Evolutionary conservation across 148 eudicot genomes (phyloP).

Genomic region (Amaranthus palmeri): DNA sequence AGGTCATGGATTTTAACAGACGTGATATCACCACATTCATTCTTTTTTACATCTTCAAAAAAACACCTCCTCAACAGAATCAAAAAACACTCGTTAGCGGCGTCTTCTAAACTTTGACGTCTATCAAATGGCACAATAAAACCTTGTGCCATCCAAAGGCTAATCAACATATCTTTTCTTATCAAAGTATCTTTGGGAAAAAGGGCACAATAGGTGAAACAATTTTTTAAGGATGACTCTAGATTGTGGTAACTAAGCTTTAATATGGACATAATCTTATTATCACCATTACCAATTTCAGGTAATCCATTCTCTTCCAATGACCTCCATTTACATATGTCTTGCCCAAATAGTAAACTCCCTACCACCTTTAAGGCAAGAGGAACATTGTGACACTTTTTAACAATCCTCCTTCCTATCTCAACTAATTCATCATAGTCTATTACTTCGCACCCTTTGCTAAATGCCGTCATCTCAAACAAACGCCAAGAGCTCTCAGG

Average conservation of each 20-base stretch:
- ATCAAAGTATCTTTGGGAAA: slow-evolving; percentile 13
- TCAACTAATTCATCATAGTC: slow-evolving; percentile 2
- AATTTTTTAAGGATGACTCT: slow-evolving; percentile 9
- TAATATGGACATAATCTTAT: slow-evolving; percentile 16
- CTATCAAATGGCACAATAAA: not conserved
- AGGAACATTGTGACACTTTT: slow-evolving; percentile 24
- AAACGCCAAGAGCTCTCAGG: slow-evolving; percentile 10
- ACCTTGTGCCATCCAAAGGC: slow-evolving; percentile 27
- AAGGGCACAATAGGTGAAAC: slow-evolving; percentile 18
- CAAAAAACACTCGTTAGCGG: slow-evolving; percentile 11
- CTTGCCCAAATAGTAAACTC: slow-evolving; percentile 17
- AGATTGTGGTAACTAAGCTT: slow-evolving; percentile 25
- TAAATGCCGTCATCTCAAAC: slow-evolving; percentile 20
- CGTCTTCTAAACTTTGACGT: slow-evolving; percentile 13
- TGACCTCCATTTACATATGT: slow-evolving; percentile 5
- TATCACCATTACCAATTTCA: not conserved
- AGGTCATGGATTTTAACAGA: slow-evolving; percentile 17
- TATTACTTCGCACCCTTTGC: not conserved
- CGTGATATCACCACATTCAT: not conserved
- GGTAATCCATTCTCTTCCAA: slow-evolving; percentile 12
- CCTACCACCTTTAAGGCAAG: slow-evolving; percentile 28
- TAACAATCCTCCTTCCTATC: slow-evolving; percentile 21
- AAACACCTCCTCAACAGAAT: slow-evolving; percentile 26
- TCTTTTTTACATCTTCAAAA: slow-evolving; percentile 14
- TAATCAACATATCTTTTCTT: not conserved